phyloP scores from a whole-genome alignment of 2,329 filamentous ascomycete species.

The Arachnopeziza araneosa region DNA sequence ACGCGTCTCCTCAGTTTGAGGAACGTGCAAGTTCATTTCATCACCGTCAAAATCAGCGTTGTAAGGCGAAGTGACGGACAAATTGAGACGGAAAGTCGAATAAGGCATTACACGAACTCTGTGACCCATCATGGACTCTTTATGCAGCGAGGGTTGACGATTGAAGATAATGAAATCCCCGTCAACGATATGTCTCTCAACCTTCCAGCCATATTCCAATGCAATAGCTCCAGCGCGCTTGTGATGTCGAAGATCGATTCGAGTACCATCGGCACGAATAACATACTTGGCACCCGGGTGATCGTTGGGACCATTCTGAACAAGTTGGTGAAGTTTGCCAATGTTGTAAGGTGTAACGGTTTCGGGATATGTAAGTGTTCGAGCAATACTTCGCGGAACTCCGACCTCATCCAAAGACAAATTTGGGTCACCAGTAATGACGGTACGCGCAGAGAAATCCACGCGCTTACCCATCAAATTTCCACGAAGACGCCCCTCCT shows the following conservation, averaged over 20 bases:
- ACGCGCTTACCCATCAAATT: constrained; percentile 99
- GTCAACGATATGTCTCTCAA: constrained; percentile 92
- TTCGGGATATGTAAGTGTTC: constrained; percentile 91
- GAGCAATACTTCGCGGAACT: constrained; percentile 88
- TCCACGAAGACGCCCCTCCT: constrained; percentile 94
- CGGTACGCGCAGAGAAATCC: constrained; percentile 97
- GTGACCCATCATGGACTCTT: constrained; percentile 99
- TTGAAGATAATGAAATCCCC: constrained; percentile 99
- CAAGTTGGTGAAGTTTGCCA: constrained; percentile 78
- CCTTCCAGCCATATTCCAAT: constrained; percentile 95
- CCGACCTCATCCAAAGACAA: constrained; percentile 95
- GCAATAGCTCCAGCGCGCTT: constrained; percentile 77
- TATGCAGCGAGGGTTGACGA: constrained; percentile 96
- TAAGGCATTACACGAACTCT: constrained; percentile 97
- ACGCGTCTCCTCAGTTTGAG: constrained; percentile 92
- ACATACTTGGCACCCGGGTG: constrained; percentile 97
- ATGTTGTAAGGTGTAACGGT: constrained; percentile 98
- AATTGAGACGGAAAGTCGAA: constrained; percentile 94
- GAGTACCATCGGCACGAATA: constrained; percentile 85
- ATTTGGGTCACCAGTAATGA: constrained; percentile 98
- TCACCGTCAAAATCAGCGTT: constrained; percentile 99
- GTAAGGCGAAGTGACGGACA: constrained; percentile 97
- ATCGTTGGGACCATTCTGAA: constrained; percentile 89
- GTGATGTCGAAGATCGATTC: constrained; percentile 92
- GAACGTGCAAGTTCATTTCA: constrained; percentile 99